A percentile compares a stretch with the other conserved stretches of the same genome.
phyloP scores from a whole-genome alignment of 352 stramenopile species.

The Globisporangium radiosum region DNA sequence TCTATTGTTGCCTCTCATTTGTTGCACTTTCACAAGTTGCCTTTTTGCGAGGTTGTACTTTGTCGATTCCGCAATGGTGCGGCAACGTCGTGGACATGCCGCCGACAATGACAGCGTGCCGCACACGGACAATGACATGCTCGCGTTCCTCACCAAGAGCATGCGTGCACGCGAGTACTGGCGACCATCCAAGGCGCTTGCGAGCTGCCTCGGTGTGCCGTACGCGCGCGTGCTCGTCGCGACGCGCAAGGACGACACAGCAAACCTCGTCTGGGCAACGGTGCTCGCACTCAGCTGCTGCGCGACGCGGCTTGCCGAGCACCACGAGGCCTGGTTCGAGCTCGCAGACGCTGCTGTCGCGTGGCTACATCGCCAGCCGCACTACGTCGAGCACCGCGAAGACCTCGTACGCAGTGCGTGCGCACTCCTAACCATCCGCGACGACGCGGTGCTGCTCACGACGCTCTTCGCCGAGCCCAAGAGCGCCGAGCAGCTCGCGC shows the following conservation, averaged over 20 bases:
- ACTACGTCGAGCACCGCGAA: slow-evolving; percentile 41
- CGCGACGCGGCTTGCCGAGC: slow-evolving; percentile 29
- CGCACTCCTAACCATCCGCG: slow-evolving; percentile 20
- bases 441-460: slow-evolving; percentile 26
- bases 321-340: slow-evolving; percentile 50
- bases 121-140: slow-evolving; percentile 21
- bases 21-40: no score
- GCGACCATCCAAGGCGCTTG: slow-evolving; percentile 35
- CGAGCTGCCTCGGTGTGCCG: slow-evolving; percentile 32
- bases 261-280: slow-evolving; percentile 46
- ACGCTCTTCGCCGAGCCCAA: slow-evolving; percentile 32
- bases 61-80: no score
- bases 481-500: slow-evolving; percentile 16
- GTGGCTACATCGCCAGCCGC: slow-evolving; percentile 43
- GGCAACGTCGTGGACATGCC: no score
- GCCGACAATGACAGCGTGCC: neutral
- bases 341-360: slow-evolving; percentile 19
- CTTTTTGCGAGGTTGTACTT: no score
- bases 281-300: slow-evolving; percentile 43
- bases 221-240: slow-evolving; percentile 28
- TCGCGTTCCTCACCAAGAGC: slow-evolving; percentile 32
- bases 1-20: no score
- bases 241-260: slow-evolving; percentile 34
- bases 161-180: slow-evolving; percentile 26
- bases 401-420: slow-evolving; percentile 47